phyloP scores from a whole-genome alignment of 495 filamentous ascomycete genomes.

The Aspergillus bertholletiae region DNA sequence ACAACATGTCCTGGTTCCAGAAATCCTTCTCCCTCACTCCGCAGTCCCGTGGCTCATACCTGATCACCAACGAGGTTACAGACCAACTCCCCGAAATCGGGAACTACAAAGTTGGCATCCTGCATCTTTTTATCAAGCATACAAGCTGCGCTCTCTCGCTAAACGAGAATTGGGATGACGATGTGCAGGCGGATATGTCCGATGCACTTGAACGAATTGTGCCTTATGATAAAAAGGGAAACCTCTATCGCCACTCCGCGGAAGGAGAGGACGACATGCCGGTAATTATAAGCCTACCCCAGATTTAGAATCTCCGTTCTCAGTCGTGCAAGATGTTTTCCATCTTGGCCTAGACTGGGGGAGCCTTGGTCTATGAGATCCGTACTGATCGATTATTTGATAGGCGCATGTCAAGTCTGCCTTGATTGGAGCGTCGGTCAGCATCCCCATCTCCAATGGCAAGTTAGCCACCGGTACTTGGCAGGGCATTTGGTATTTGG shows the following conservation, averaged over 20 bases:
- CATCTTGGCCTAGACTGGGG: too few relatives aligned
- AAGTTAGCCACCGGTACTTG: conserved; percentile 68
- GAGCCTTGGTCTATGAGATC: not conserved
- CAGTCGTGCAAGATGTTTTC: too few relatives aligned
- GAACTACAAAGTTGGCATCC: conserved; percentile 76
- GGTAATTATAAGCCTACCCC: conserved; percentile 39
- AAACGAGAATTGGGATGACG: conserved; percentile 93
- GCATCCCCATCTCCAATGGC: conserved; percentile 84
- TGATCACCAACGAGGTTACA: conserved; percentile 74
- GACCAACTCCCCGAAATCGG: conserved; percentile 69
- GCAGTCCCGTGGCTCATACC: conserved; percentile 77
- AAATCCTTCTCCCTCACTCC: conserved; percentile 74
- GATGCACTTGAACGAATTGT: conserved; percentile 89
- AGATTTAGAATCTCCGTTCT: too few relatives aligned
- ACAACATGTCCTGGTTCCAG: conserved; percentile 71
- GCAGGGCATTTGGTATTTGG: conserved; percentile 90
- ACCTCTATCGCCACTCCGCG: conserved; percentile 80
- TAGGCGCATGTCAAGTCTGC: conserved; percentile 90
- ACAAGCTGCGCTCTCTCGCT: conserved; percentile 80
- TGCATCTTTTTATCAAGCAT: conserved; percentile 89
- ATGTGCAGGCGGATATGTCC: conserved; percentile 82
- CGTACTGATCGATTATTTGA: conserved; percentile 1
- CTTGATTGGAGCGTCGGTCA: conserved; percentile 82
- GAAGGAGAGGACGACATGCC: conserved; percentile 94
- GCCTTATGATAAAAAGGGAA: conserved; percentile 67